These are phyloP conservation scores for Pythium brachiatum DNA, from an alignment of 352 stramenopile species.

Conservation along the genomic window DNA sequence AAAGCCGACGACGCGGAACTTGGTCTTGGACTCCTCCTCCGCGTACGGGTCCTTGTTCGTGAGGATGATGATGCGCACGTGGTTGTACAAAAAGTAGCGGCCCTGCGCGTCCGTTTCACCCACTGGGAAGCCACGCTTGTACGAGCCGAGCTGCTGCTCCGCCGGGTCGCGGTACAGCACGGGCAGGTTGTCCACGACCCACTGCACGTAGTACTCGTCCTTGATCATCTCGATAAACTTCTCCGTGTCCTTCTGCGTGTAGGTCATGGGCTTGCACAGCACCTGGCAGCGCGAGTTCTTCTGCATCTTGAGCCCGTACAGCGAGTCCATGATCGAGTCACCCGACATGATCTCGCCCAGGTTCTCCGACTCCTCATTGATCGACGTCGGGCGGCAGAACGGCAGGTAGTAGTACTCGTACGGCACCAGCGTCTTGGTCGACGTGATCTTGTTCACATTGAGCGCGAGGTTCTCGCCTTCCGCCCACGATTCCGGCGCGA, in stretches of 20 bases:
- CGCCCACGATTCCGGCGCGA: conserved; percentile 80
- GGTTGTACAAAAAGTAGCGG: conserved; percentile 97
- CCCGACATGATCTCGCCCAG: conserved; percentile 92
- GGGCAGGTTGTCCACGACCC: conserved; percentile 91
- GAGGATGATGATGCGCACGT: conserved; percentile 94
- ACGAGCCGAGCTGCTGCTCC: conserved; percentile 67
- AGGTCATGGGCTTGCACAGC: conserved; percentile 87
- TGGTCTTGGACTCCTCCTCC: conserved; percentile 46
- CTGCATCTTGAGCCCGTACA: conserved; percentile 89
- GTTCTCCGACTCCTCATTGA: conserved; percentile 89
- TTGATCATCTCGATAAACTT: conserved; percentile 92
- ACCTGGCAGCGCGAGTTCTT: conserved; percentile 87
- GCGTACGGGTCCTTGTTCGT: conserved; percentile 89
- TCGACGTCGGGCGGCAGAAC: conserved; percentile 85
- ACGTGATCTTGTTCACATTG: conserved; percentile 98
- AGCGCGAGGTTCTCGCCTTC: conserved; percentile 86
- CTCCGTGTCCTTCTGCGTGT: conserved; percentile 73
- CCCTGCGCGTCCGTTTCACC: conserved; percentile 90
- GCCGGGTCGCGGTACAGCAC: conserved; percentile 84
- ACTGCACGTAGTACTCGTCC: conserved; percentile 95
- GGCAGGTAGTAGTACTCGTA: conserved; percentile 99
- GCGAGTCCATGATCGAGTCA: conserved; percentile 90
- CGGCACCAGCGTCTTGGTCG: conserved; percentile 96
- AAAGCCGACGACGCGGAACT: conserved; percentile 94
- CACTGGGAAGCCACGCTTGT: conserved; percentile 91